Percentiles rank a stretch among this genome's conserved stretches.
These are phyloP conservation scores for Pulveroboletus frians DNA, from an alignment of 768 basidiomycete genomes.

Conservation along the genomic window DNA sequence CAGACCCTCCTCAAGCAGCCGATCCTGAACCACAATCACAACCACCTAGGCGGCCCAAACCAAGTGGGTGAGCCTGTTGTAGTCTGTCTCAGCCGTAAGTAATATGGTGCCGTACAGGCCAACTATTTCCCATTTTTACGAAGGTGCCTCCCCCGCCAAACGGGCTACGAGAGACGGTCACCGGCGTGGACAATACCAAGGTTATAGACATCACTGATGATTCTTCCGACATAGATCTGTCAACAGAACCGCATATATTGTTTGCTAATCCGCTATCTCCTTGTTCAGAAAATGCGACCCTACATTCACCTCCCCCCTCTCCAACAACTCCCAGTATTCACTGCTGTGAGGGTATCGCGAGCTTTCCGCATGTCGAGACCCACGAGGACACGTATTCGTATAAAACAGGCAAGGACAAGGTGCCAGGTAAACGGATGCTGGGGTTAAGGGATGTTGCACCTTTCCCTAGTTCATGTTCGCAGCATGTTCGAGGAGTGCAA, in stretches of 20 bases:
- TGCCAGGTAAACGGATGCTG: not conserved
- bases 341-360: slow-evolving; percentile 3
- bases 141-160: slow-evolving; percentile 3
- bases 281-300: slow-evolving; percentile 5
- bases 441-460: slow-evolving; percentile 27
- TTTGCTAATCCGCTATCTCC: slow-evolving; percentile 8
- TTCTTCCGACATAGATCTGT: slow-evolving; percentile 14
- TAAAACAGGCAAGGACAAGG: slow-evolving; percentile 4
- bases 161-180: slow-evolving; percentile 1
- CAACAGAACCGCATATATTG: slow-evolving; percentile 9
- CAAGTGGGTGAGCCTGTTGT: slow-evolving; percentile 17
- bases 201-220: slow-evolving; percentile 17
- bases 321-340: not conserved
- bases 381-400: not conserved
- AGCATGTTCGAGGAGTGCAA: slow-evolving; percentile 62
- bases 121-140: slow-evolving; percentile 26
- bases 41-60: slow-evolving; percentile 3
- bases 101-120: slow-evolving; percentile 12
- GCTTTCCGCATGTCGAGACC: slow-evolving; percentile 2
- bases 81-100: not conserved
- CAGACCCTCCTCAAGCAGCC: not conserved
- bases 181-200: slow-evolving; percentile 15
- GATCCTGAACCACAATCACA: slow-evolving; percentile 1
- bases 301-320: slow-evolving; percentile 7
- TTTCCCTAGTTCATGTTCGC: slow-evolving; percentile 45